Evolutionary conservation across 345 rosid genomes (phyloP), one percentile per base, ranked within the genome.

Genomic region (Eucalyptus rudis): DNA sequence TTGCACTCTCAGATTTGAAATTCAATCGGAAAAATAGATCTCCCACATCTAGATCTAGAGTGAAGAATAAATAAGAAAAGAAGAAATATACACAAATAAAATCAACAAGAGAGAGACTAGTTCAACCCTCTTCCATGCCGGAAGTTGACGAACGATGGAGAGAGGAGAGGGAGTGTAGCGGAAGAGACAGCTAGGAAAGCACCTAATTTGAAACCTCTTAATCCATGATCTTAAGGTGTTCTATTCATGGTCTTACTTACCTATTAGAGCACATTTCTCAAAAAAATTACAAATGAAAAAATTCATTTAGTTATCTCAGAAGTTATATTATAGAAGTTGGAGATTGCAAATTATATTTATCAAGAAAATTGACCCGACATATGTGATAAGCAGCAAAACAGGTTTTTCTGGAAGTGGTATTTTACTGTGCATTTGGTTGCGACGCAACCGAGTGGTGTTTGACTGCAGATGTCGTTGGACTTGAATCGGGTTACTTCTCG

Each of bases 181-280:
- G 27, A 9, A 56, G 62, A 56, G 62, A 56, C 62, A 24, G 2
- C 29, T 24, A 56, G 68, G 8, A 59, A 59, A 13, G 15, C 31
- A 25, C 68, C 31, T 25, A 59, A 27, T 59, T 59, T 13, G 31
- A 59, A 59, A 59, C n/a, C 66, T 59, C 68, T 59, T 59, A 56
- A 59, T 59, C n/a, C 31, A n/a, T 64, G 19, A 64, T 64, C 20
- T 7, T n/a, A 14, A 64, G 20, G 19, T 64, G 36, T 64, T 64
- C 76, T n/a, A 64, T 29, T 64, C 76, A n/a, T 13, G 19, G 4
- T n/a, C 71, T 29, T 29, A n/a, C 20, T 64, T 7, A n/a, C 71
- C 9, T n/a, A 64, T 29, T 64, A 5, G 3, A 1, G 1, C 19
- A 64, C 76, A 64, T 64, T 64, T n/a, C 76, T 64, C 0, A 0